phyloP scores from a whole-genome alignment of 495 filamentous ascomycete genomes.

The Trichoderma orchidacearum region DNA sequence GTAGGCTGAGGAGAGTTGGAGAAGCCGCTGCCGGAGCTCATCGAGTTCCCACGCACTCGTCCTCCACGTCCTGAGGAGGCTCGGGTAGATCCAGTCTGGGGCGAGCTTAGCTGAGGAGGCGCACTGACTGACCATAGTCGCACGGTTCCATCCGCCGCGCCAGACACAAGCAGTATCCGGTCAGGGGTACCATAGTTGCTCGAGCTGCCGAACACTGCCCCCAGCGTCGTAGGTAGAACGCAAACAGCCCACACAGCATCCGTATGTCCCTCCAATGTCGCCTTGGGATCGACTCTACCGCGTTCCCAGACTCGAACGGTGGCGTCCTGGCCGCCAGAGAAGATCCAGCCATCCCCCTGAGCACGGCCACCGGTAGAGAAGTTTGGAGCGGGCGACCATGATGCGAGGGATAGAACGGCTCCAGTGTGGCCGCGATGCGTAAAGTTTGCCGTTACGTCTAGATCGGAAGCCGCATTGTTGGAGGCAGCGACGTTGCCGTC shows the following conservation, averaged over 20 bases:
- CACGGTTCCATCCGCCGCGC: constrained; percentile 80
- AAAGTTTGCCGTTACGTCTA: constrained; percentile 86
- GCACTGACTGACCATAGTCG: constrained; percentile 90
- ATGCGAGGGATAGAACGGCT: constrained; percentile 74
- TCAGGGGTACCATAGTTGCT: constrained; percentile 62
- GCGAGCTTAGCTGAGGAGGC: constrained; percentile 71
- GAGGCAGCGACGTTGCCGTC: constrained; percentile 43
- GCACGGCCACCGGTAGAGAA: constrained; percentile 80
- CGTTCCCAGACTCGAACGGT: constrained; percentile 91
- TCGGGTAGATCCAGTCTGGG: constrained; percentile 42
- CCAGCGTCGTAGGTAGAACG: constrained; percentile 75
- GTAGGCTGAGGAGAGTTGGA: constrained; percentile 83
- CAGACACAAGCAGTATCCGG: constrained; percentile 78
- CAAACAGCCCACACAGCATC: constrained; percentile 95
- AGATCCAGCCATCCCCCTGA: constrained; percentile 89
- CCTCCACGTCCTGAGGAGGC: constrained; percentile 54
- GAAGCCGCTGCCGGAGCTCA: constrained; percentile 82
- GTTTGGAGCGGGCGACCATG: constrained; percentile 70
- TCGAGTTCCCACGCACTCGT: constrained; percentile 73
- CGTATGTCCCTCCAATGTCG: constrained; percentile 84
- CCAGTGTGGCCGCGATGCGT: constrained; percentile 88
- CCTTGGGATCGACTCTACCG: constrained; percentile 87
- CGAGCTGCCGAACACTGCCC: constrained; percentile 58
- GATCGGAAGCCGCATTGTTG: constrained; percentile 44
- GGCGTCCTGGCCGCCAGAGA: constrained; percentile 90